These are phyloP conservation scores for Periglandula ipomoeae DNA, from an alignment of 2,329 filamentous ascomycete genomes.

Conservation along the genomic window DNA sequence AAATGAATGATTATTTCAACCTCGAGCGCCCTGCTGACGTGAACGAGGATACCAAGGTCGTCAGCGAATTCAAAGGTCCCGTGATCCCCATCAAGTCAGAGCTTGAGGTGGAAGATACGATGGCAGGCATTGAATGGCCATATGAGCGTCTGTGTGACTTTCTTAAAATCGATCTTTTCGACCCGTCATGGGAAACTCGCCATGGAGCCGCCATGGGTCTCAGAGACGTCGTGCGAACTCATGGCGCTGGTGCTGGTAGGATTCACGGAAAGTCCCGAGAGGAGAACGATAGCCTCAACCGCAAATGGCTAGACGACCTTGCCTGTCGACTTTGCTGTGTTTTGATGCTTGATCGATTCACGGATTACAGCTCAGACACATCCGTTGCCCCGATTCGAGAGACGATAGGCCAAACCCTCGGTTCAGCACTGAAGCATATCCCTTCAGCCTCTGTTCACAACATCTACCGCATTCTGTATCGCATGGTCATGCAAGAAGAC, in stretches of 20 bases:
- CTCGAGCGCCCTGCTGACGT: constrained; percentile 68
- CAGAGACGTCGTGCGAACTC: constrained; percentile 83
- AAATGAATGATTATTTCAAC: constrained; percentile 78
- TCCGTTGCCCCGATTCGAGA: constrained; percentile 94
- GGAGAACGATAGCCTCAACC: constrained; percentile 74
- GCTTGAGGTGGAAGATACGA: constrained; percentile 66
- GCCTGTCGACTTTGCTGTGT: constrained; percentile 93
- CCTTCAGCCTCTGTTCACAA: constrained; percentile 69
- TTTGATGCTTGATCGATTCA: constrained; percentile 94
- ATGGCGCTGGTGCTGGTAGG: constrained; percentile 81
- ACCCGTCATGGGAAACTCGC: constrained; percentile 87
- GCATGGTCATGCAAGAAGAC: constrained; percentile 87
- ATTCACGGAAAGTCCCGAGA: constrained; percentile 55
- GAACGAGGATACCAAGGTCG: constrained; percentile 85
- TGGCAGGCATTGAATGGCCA: constrained; percentile 82
- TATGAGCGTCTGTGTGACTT: constrained; percentile 92
- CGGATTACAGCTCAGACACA: constrained; percentile 95
- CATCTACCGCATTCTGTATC: constrained; percentile 75
- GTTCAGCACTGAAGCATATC: constrained; percentile 78
- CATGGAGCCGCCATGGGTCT: constrained; percentile 95
- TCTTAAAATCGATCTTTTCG: constrained; percentile 86
- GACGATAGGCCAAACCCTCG: constrained; percentile 88
- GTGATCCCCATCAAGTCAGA: constrained; percentile 75
- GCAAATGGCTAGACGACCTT: constrained; percentile 84
- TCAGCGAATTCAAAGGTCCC: constrained; percentile 90